Evolutionary conservation across 192 early-diverging fungal species (phyloP), one percentile per base, ranked within the genome.

Genomic region (Diversispora eburnea): DNA sequence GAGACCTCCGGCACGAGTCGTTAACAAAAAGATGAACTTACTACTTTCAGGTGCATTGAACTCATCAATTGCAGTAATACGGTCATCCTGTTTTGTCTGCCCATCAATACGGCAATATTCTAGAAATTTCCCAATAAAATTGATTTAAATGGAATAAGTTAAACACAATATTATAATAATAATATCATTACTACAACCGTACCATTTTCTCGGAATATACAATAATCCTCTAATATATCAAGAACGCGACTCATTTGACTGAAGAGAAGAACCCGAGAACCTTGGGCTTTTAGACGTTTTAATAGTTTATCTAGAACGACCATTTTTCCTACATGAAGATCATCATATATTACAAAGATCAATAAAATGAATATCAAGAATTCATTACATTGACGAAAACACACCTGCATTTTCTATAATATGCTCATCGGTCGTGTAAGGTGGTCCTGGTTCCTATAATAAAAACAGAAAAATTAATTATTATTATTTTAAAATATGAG

Each of bases 191-290:
- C 4, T 20, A 20, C 20, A 20, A 12, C 8, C 73, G 2, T 74
- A 87, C 90, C 82, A 88, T 91, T 98, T 5, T 85, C 90, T 48
- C 91, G 90, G 83, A 94, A 97, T 62, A 89, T 84, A 77, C 95
- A 97, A 75, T 98, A 99, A 82, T 99, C 96, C 81, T 98, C 97
- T 41, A 99, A 79, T 75, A 99, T 98, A 78, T 99, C 98, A 55
- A 99, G 83, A 79, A 99, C 89, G 66, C 96, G 90, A 80, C 93
- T 96, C 98, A 99, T 99, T 83, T 99, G 97, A 82, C 91, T 93
- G 79, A 99, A 99, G 3, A 99, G 83, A 62, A 99, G 78, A 1
- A 98, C 94, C 25, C 97, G 92, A 22, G 97, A 99, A 3, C 97
- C 97, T 72, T 92, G 87, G 33, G 88, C 91, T 75, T 92, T 92